Percentiles rank a stretch among this genome's conserved stretches.
Evolutionary conservation across 2,329 filamentous ascomycete genomes (phyloP).

Genomic region (Albifimbria verrucaria): DNA sequence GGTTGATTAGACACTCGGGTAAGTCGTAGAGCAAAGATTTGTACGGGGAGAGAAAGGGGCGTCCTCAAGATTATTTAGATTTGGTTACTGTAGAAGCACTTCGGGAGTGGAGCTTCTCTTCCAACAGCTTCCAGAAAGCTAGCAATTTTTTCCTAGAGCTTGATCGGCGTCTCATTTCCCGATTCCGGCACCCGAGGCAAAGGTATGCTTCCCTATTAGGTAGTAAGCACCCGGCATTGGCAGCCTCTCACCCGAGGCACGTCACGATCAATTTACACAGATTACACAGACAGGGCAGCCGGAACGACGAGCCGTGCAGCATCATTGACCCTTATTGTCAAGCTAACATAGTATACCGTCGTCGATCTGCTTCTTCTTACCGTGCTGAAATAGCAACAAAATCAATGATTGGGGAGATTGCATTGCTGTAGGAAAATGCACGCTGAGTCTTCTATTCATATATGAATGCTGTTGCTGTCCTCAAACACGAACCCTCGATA

Average conservation of each 20-base stretch:
- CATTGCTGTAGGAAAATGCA: neutral
- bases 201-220: too few relatives aligned
- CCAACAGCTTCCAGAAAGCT: slow-evolving; percentile 39
- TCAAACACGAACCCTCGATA: too few relatives aligned
- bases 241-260: neutral
- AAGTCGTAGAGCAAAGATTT: neutral
- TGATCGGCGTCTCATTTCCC: slow-evolving; percentile 29
- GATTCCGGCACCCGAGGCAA: slow-evolving; percentile 22
- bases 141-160: slow-evolving; percentile 32
- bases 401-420: too few relatives aligned
- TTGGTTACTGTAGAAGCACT: slow-evolving; percentile 20
- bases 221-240: neutral
- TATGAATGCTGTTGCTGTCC: too few relatives aligned
- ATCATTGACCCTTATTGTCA: too few relatives aligned
- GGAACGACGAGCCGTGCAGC: too few relatives aligned
- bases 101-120: slow-evolving; percentile 30
- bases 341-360: too few relatives aligned
- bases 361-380: too few relatives aligned
- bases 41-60: slow-evolving; percentile 10
- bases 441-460: neutral
- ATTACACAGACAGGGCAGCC: too few relatives aligned
- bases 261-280: neutral
- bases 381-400: too few relatives aligned
- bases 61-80: slow-evolving; percentile 11
- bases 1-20: too few relatives aligned